Conservation (phyloP, 2,329 filamentous ascomycete genomes). For the Penicillium olsonii region DNA sequence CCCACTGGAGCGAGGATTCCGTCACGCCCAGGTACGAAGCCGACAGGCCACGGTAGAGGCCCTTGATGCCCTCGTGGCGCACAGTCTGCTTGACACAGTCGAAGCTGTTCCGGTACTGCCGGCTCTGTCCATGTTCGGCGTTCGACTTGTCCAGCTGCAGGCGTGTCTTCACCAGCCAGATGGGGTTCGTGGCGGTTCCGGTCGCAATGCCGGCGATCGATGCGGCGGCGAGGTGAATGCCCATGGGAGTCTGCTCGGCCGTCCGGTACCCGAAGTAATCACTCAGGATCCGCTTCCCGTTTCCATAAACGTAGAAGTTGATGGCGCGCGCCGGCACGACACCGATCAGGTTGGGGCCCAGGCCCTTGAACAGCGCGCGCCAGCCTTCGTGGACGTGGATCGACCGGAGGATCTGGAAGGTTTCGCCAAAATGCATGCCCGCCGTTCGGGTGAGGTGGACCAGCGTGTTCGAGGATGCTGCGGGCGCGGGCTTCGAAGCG, state of each 20-base stretch:
- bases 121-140: constrained; percentile 59
- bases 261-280: constrained; percentile 57
- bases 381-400: constrained; percentile 81
- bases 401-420: constrained; percentile 77
- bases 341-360: constrained; percentile 86
- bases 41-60: constrained; percentile 86
- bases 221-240: constrained; percentile 77
- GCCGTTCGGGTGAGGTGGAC: constrained; percentile 68
- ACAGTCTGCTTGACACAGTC: constrained; percentile 85
- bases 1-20: constrained; percentile 90
- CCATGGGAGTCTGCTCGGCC: constrained; percentile 59
- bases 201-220: constrained; percentile 79
- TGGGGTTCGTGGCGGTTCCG: constrained; percentile 89
- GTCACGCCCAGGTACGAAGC: constrained; percentile 89
- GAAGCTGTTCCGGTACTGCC: constrained; percentile 82
- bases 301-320: constrained; percentile 93
- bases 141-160: constrained; percentile 88
- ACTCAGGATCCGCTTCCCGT: constrained; percentile 80
- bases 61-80: constrained; percentile 74
- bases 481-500: constrained; percentile 57
- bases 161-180: constrained; percentile 94
- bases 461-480: constrained; percentile 49
- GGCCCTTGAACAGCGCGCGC: constrained; percentile 87
- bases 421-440: constrained; percentile 77
- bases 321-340: constrained; percentile 88